These are phyloP conservation scores for Quercus cerris DNA, from an alignment of 306 rosid species.

Conservation along the genomic window DNA sequence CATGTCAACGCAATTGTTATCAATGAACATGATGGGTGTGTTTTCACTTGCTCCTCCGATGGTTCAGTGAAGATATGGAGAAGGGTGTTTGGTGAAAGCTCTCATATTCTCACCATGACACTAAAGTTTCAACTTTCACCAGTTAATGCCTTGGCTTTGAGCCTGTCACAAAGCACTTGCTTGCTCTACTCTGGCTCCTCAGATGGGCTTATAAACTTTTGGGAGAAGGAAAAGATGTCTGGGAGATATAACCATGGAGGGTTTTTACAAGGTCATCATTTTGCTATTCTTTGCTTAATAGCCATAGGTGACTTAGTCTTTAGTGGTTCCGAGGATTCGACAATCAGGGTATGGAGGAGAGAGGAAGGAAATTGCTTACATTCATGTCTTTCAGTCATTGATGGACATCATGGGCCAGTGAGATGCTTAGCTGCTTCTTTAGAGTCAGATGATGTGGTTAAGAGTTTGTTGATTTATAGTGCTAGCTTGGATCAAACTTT, in stretches of 20 bases:
- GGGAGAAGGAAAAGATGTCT: conserved; percentile 51
- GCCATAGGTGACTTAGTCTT: conserved; percentile 38
- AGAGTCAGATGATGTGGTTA: conserved; percentile 34
- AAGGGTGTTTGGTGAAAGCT: conserved; percentile 52
- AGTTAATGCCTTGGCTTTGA: conserved; percentile 40
- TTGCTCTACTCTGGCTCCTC: conserved; percentile 48
- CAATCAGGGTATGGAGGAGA: conserved; percentile 57
- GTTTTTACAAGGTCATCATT: conserved; percentile 54
- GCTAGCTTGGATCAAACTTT: conserved; percentile 59
- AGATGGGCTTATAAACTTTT: conserved; percentile 48
- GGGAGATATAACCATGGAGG: conserved; percentile 53
- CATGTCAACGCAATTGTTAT: conserved; percentile 44
- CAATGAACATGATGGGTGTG: conserved; percentile 55
- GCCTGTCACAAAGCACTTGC: conserved; percentile 26
- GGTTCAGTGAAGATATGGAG: conserved; percentile 59
- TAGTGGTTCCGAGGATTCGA: conserved; percentile 47
- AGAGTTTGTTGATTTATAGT: conserved; percentile 48
- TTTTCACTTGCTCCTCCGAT: conserved; percentile 59
- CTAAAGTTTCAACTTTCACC: conserved; percentile 47
- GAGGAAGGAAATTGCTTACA: conserved; percentile 48
- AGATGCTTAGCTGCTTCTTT: conserved; percentile 46
- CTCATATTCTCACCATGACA: conserved; percentile 56
- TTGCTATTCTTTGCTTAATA: conserved; percentile 44
- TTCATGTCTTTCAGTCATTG: conserved; percentile 41
- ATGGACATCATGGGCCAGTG: conserved; percentile 56